Evolutionary conservation across 1,139 yeast species (phyloP).

Genomic region (Wickerhamomyces sp.): DNA sequence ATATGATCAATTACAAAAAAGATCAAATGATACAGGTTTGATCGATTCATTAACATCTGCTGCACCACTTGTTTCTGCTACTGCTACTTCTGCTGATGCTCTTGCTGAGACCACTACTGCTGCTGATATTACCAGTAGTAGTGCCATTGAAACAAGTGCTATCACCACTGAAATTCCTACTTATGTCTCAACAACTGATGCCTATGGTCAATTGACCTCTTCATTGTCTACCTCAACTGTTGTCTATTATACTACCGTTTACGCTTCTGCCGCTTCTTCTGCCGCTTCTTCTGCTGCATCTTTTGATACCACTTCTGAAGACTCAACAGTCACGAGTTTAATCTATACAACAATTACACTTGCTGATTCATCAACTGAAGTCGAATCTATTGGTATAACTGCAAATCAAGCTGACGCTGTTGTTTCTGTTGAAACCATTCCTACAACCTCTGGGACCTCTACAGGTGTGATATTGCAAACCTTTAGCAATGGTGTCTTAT

Average conservation of each 20-base stretch:
- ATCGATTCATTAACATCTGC: background rate
- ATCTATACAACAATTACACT: constrained; percentile 4
- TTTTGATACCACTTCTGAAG: constrained; percentile 3
- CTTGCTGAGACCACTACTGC: background rate
- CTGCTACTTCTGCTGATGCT: constrained; percentile 15
- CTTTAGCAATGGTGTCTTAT: background rate
- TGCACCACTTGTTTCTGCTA: constrained; percentile 16
- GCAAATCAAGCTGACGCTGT: constrained; percentile 9
- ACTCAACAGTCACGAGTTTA: constrained; percentile 4
- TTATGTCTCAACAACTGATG: constrained; percentile 17
- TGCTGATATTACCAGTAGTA: no score
- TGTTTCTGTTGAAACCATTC: constrained; percentile 1
- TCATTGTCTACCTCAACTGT: constrained; percentile 27
- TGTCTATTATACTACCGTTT: constrained; percentile 20
- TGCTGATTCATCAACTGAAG: background rate
- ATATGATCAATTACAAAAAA: constrained; percentile 18
- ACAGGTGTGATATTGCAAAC: constrained; percentile 3
- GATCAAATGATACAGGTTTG: constrained; percentile 14
- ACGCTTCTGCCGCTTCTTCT: constrained; percentile 4
- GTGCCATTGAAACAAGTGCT: constrained; percentile 13
- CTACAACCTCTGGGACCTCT: constrained; percentile 1
- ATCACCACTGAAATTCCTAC: constrained; percentile 23
- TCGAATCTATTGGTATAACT: constrained; percentile 12
- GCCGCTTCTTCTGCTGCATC: constrained; percentile 6
- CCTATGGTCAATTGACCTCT: constrained; percentile 29